A percentile compares a stretch with the other conserved stretches of the same genome.
Conservation (phyloP, 345 rosid genomes). For the Citrus unshiu region DNA sequence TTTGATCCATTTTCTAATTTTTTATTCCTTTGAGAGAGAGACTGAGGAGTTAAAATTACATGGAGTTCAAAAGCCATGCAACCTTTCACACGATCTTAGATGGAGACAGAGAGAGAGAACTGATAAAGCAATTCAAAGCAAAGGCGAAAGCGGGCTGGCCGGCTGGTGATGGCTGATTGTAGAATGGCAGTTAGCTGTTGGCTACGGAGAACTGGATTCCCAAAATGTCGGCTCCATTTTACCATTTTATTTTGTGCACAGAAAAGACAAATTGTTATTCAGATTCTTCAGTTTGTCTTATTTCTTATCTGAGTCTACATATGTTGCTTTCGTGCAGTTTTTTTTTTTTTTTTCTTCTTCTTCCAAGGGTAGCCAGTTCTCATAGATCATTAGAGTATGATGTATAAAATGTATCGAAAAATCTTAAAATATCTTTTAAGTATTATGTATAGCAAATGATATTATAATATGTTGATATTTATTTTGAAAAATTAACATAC, state of each 20-base stretch:
- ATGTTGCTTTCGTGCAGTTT: not conserved
- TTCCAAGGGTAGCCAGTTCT: not conserved
- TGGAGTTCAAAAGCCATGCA: constrained; percentile 22
- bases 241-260: constrained; percentile 5
- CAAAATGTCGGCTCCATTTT: constrained; percentile 13
- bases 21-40: not conserved
- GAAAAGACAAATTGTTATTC: constrained; percentile 15
- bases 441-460: too few species aligned
- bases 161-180: not conserved
- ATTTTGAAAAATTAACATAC: too few species aligned
- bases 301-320: not conserved
- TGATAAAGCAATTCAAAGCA: not conserved
- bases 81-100: constrained; percentile 25
- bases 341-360: not conserved
- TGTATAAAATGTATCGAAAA: too few species aligned
- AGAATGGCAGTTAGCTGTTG: not conserved
- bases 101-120: not conserved
- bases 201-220: not conserved
- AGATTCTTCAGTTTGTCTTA: not conserved
- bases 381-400: not conserved
- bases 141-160: not conserved
- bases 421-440: too few species aligned
- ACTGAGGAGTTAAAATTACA: not conserved
- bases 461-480: too few species aligned
- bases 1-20: not conserved